phyloP scores from a whole-genome alignment of 441 rosid genomes.

The Kokia cookei region DNA sequence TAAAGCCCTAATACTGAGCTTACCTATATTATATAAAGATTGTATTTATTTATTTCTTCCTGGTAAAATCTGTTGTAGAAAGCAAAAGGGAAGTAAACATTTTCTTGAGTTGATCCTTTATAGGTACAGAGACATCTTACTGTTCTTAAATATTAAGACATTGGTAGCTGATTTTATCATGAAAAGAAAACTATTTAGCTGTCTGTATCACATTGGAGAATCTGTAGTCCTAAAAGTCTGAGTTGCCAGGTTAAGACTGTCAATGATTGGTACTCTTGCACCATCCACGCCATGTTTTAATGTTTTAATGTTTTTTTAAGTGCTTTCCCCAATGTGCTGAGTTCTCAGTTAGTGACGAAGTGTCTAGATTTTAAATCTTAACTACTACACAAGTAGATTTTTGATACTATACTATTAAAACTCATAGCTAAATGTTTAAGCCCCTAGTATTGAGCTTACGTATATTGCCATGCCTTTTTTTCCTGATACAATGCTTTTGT shows the following conservation, averaged over 20 bases:
- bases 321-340: neutral
- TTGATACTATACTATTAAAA: neutral
- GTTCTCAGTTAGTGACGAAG: neutral
- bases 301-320: neutral
- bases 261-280: neutral
- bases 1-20: neutral
- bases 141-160: neutral
- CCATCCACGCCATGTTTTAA: neutral
- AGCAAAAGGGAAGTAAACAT: no score
- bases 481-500: slow-evolving; percentile 8
- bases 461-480: neutral
- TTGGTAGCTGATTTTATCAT: neutral
- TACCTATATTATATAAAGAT: neutral
- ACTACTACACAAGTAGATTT: neutral
- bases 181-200: neutral
- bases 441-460: neutral
- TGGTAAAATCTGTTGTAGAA: no score
- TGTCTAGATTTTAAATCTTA: neutral
- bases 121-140: neutral
- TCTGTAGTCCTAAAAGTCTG: neutral
- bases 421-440: neutral
- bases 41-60: no score
- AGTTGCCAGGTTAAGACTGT: neutral
- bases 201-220: neutral
- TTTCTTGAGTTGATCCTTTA: no score